These are phyloP conservation scores for Globisporangium cylindrosporum DNA, from an alignment of 352 stramenopile species.

Conservation along the genomic window DNA sequence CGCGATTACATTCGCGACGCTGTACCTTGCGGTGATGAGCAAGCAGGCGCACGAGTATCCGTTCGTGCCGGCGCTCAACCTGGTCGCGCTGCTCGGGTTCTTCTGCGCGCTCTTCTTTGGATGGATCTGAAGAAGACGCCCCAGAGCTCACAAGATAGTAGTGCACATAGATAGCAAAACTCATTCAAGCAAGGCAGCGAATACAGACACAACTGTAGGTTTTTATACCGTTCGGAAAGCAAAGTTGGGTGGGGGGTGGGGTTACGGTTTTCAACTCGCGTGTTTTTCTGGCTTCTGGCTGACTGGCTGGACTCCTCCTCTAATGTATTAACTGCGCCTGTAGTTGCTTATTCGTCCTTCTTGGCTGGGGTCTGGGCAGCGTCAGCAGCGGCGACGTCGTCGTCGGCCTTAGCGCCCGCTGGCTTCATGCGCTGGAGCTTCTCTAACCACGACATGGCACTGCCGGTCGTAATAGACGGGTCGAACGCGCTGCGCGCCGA, in stretches of 20 bases:
- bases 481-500: conserved; percentile 66
- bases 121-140: conserved; percentile 19
- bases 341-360: conserved; percentile 14
- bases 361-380: conserved; percentile 17
- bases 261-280: conserved; percentile 10
- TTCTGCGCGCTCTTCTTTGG: conserved; percentile 34
- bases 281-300: neutral
- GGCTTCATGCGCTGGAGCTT: conserved; percentile 88
- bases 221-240: neutral
- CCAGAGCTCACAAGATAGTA: too few species aligned
- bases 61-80: conserved; percentile 52
- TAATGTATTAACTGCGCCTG: conserved; percentile 17
- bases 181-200: neutral
- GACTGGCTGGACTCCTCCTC: conserved; percentile 9
- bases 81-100: conserved; percentile 38
- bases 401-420: conserved; percentile 38
- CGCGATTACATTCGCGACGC: conserved; percentile 42
- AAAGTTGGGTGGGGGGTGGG: neutral
- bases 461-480: conserved; percentile 58
- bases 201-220: neutral
- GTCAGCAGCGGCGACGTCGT: conserved; percentile 27
- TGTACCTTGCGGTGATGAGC: conserved; percentile 58
- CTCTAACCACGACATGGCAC: conserved; percentile 82
- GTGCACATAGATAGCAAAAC: too few species aligned
- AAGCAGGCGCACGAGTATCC: conserved; percentile 41